These are phyloP conservation scores for Ogataea degrootiae DNA, from an alignment of 805 yeast genomes.

Conservation along the genomic window DNA sequence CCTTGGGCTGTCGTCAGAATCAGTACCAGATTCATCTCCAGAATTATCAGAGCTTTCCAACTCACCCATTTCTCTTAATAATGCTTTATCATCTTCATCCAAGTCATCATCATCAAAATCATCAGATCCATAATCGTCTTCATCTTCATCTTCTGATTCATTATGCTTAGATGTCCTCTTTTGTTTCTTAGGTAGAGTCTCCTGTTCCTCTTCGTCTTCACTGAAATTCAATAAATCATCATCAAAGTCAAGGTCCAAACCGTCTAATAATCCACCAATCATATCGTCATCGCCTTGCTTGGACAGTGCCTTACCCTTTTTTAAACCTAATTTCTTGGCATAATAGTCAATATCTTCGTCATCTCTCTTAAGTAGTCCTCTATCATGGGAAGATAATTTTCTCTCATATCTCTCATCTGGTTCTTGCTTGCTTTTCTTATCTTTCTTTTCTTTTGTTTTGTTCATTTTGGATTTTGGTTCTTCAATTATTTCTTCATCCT, in stretches of 20 bases:
- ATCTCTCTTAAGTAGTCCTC: constrained; percentile 49
- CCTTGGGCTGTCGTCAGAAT: constrained; percentile 23
- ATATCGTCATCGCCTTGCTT: constrained; percentile 65
- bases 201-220: neutral
- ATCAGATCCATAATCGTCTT: constrained; percentile 18
- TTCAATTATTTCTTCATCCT: constrained; percentile 1
- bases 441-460: neutral
- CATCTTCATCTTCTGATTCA: constrained; percentile 9
- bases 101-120: constrained; percentile 30
- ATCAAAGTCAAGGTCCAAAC: constrained; percentile 49
- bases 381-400: constrained; percentile 39
- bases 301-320: constrained; percentile 47
- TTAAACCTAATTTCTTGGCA: constrained; percentile 73
- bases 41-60: constrained; percentile 20
- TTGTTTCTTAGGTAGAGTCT: constrained; percentile 2
- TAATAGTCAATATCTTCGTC: constrained; percentile 79
- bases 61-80: constrained; percentile 29
- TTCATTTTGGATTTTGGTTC: constrained; percentile 11
- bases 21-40: constrained; percentile 18
- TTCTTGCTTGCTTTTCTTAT: constrained; percentile 9
- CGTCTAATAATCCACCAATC: constrained; percentile 79
- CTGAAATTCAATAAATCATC: neutral
- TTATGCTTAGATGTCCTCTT: constrained; percentile 17
- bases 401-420: constrained; percentile 13
- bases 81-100: constrained; percentile 28